Conservation (phyloP, 2,329 filamentous ascomycete genomes). For the Scorias spongiosa region DNA sequence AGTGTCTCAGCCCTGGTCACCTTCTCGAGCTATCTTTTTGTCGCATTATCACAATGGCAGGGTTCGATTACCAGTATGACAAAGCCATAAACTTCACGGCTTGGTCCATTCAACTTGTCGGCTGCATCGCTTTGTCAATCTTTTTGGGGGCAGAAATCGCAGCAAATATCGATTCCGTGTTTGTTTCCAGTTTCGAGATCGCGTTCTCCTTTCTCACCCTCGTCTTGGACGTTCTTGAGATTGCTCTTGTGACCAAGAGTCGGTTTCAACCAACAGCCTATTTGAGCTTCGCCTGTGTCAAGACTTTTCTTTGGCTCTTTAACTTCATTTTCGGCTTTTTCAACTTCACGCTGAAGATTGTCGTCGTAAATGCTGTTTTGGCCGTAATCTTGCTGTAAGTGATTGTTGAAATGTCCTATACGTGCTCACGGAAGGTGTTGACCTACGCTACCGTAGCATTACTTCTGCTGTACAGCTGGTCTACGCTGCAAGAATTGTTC, state of each 20-base stretch:
- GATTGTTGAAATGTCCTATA: no score
- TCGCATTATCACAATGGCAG: background rate
- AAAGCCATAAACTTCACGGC: background rate
- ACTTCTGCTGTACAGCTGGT: conserved; percentile 24
- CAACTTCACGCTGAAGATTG: background rate
- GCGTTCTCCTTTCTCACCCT: conserved; percentile 10
- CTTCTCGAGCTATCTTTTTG: no score
- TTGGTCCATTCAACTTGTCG: background rate
- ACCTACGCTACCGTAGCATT: conserved; percentile 12
- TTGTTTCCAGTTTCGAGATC: conserved; percentile 1
- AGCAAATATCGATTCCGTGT: no score
- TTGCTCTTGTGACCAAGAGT: conserved; percentile 11
- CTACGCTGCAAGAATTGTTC: conserved; percentile 24
- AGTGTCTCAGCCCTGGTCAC: no score
- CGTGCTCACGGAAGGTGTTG: background rate
- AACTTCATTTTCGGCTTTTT: conserved; percentile 8
- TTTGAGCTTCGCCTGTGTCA: conserved; percentile 13
- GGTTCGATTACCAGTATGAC: background rate
- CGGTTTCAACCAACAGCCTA: conserved; percentile 10
- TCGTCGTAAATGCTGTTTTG: background rate
- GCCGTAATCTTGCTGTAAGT: background rate
- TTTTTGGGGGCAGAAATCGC: no score
- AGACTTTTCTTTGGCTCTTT: conserved; percentile 11
- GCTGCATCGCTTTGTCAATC: background rate
- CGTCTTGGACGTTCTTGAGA: conserved; percentile 14